Evolutionary conservation across 2,329 filamentous ascomycete genomes (phyloP).

Genomic region (Aspergillus ochraceus): DNA sequence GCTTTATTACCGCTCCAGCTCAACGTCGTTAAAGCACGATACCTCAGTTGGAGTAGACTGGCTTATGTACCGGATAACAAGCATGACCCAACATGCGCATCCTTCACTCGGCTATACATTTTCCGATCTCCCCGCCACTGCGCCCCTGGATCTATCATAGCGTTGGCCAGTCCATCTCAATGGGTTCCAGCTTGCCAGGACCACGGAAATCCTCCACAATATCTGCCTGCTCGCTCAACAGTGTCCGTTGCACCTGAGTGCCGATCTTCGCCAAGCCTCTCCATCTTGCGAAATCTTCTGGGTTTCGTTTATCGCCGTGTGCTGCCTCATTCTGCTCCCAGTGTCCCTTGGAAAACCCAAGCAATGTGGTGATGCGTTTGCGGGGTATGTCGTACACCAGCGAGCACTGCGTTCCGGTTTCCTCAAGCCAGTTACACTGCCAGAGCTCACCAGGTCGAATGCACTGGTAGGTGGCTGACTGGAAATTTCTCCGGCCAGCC

Average conservation of each 20-base stretch:
- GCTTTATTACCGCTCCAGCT: neutral
- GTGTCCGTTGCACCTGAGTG: constrained; percentile 50
- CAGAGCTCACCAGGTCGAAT: constrained; percentile 58
- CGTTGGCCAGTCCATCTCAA: constrained; percentile 41
- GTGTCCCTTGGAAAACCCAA: constrained; percentile 58
- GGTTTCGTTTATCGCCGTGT: constrained; percentile 58
- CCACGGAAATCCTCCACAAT: constrained; percentile 54
- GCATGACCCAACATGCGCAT: neutral
- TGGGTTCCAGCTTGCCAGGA: constrained; percentile 49
- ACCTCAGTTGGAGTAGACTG: neutral
- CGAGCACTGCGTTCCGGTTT: constrained; percentile 59
- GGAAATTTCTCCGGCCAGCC: constrained; percentile 56
- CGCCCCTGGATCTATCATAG: constrained; percentile 18
- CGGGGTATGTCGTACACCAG: constrained; percentile 57
- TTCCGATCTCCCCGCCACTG: neutral
- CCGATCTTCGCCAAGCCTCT: constrained; percentile 53
- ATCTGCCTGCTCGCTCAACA: constrained; percentile 56
- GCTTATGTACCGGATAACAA: neutral
- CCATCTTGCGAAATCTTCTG: constrained; percentile 54
- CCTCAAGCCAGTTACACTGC: constrained; percentile 63
- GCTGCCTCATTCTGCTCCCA: constrained; percentile 55
- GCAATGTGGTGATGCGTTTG: constrained; percentile 52
- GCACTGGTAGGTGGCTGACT: constrained; percentile 58
- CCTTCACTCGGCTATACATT: neutral
- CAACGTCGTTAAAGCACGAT: neutral